These are phyloP conservation scores for Pseudotsuga menziesii DNA, from an alignment of 75 land plant genomes.

Conservation along the genomic window DNA sequence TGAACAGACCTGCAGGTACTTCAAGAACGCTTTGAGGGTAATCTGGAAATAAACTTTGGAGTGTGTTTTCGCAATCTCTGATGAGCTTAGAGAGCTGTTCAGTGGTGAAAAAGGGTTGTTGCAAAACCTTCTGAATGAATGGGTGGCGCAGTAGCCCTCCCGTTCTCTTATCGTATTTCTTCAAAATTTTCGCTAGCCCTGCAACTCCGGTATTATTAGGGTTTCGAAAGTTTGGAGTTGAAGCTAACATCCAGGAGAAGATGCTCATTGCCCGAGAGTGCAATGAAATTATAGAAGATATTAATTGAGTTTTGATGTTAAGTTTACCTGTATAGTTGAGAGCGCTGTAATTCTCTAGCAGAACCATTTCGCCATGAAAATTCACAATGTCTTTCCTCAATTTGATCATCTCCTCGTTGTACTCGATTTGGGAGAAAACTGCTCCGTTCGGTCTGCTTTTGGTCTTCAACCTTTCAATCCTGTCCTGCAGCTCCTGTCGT, in stretches of 20 bases:
- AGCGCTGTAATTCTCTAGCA: slow-evolving; percentile 80
- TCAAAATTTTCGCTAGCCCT: slow-evolving; percentile 90
- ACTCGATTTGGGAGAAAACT: slow-evolving; percentile 21
- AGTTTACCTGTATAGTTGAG: slow-evolving; percentile 26
- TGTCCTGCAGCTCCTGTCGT: slow-evolving; percentile 66
- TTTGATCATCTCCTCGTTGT: slow-evolving; percentile 49
- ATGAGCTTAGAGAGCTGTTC: slow-evolving; percentile 78
- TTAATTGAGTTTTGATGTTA: not conserved
- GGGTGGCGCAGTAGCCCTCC: slow-evolving; percentile 63
- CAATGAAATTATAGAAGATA: not conserved
- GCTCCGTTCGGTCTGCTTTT: slow-evolving; percentile 24
- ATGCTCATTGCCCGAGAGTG: no score
- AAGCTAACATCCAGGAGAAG: no score
- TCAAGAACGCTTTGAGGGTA: not conserved
- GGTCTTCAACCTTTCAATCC: slow-evolving; percentile 35
- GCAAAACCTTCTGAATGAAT: slow-evolving; percentile 69
- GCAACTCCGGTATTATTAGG: not conserved
- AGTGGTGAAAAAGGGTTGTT: slow-evolving; percentile 92
- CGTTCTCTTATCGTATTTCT: slow-evolving; percentile 91
- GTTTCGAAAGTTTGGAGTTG: no score
- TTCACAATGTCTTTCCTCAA: slow-evolving; percentile 77
- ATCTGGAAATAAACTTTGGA: slow-evolving; percentile 58
- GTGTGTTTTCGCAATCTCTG: slow-evolving; percentile 68
- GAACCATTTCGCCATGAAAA: slow-evolving; percentile 95
- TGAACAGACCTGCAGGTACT: not conserved